A percentile compares a stretch with the other conserved stretches of the same genome.
Conservation (phyloP, 1,139 yeast species). For the Yamadazyma sp. region DNA sequence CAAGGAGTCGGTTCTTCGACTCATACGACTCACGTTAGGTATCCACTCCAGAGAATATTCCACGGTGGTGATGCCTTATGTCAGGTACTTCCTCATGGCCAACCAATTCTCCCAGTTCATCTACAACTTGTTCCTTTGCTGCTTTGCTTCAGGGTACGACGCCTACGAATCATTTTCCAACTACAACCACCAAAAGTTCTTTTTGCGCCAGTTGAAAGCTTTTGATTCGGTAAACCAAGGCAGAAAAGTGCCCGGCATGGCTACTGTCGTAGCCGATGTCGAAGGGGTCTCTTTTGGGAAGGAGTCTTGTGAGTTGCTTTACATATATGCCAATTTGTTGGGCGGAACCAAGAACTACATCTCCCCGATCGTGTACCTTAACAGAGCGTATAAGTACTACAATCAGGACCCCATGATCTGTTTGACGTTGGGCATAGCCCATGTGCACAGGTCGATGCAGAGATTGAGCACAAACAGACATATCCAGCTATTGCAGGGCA, state of each 20-base stretch:
- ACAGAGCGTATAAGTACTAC: constrained; percentile 59
- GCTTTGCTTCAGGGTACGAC: constrained; percentile 62
- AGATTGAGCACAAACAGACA: constrained; percentile 84
- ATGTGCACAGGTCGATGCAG: constrained; percentile 91
- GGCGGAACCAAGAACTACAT: constrained; percentile 82
- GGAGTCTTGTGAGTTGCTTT: constrained; percentile 70
- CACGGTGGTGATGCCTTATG: constrained; percentile 47
- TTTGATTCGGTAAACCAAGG: constrained; percentile 66
- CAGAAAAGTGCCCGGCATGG: constrained; percentile 69
- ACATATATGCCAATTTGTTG: constrained; percentile 76
- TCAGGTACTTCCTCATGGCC: constrained; percentile 63
- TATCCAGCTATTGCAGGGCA: constrained; percentile 81
- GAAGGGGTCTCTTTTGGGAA: constrained; percentile 41
- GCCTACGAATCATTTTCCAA: constrained; percentile 65
- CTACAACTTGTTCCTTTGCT: constrained; percentile 63
- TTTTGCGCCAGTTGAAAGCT: constrained; percentile 85
- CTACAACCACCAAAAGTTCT: constrained; percentile 84
- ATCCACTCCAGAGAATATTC: constrained; percentile 52
- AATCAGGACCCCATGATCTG: constrained; percentile 79
- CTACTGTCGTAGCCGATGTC: constrained; percentile 54
- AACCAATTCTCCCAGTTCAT: constrained; percentile 76
- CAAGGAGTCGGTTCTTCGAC: constrained; percentile 55
- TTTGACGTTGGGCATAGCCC: constrained; percentile 72
- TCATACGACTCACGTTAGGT: constrained; percentile 69
- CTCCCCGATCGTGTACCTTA: constrained; percentile 70